Conservation (phyloP, 2,329 filamentous ascomycete genomes). For the Phialophora chinensis region DNA sequence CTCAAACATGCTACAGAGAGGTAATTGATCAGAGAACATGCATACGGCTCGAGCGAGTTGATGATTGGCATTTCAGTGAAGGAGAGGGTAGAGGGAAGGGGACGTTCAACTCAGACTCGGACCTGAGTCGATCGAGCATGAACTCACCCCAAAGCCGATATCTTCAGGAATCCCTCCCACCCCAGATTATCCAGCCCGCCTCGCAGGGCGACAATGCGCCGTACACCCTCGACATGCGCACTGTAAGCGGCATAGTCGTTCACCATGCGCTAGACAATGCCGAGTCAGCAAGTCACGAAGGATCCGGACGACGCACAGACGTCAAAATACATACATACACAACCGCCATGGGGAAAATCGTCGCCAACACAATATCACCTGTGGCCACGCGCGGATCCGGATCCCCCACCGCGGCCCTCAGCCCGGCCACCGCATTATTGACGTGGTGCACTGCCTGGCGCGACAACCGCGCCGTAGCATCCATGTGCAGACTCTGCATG, state of each 20-base stretch:
- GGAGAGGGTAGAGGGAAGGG: background rate
- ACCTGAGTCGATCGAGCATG: background rate
- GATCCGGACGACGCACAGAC: no score
- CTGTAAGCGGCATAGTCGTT: conserved; percentile 14
- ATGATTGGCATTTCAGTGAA: background rate
- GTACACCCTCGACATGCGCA: conserved; percentile 17
- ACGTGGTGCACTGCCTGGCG: conserved; percentile 13
- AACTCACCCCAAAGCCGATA: conserved; percentile 17
- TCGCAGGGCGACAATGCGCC: conserved; percentile 16
- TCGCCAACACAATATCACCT: conserved; percentile 21
- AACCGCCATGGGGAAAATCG: conserved; percentile 20
- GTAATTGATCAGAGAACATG: background rate
- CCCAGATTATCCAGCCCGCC: conserved; percentile 21
- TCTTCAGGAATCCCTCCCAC: conserved; percentile 19
- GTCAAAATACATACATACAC: conserved; percentile 12
- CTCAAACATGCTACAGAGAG: conserved; percentile 10
- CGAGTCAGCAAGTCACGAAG: background rate
- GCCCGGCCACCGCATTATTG: conserved; percentile 9
- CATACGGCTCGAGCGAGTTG: background rate
- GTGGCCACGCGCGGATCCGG: conserved; percentile 8
- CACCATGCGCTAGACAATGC: conserved; percentile 5
- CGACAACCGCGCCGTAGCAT: conserved; percentile 8
- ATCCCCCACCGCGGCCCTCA: conserved; percentile 12
- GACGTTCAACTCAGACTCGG: background rate
- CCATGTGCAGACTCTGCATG: conserved; percentile 16